phyloP scores from a whole-genome alignment of 805 yeast species.

The Spathaspora boniae region DNA sequence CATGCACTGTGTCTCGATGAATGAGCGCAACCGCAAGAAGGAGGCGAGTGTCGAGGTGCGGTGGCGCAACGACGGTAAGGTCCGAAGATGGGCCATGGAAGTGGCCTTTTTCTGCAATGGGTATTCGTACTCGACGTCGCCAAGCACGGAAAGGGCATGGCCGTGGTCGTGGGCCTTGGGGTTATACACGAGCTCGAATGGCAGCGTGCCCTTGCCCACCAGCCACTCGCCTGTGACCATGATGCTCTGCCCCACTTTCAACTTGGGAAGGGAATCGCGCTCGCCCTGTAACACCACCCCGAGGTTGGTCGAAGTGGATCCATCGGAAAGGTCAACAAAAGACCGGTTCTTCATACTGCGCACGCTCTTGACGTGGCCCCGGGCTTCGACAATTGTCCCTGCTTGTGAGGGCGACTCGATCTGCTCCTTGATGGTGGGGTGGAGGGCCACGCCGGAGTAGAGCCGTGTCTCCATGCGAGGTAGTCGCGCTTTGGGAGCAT shows the following conservation, averaged over 20 bases:
- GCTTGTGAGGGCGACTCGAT: slow-evolving; percentile 30
- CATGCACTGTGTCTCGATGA: slow-evolving; percentile 50
- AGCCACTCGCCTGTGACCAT: slow-evolving; percentile 30
- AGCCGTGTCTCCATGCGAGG: too few species aligned
- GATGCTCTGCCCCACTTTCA: slow-evolving; percentile 46
- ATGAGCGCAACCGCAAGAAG: slow-evolving; percentile 69
- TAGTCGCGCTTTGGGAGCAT: too few species aligned
- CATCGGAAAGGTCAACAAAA: slow-evolving; percentile 80
- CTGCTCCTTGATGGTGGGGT: slow-evolving; percentile 24
- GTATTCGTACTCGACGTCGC: slow-evolving; percentile 58
- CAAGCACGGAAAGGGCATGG: slow-evolving; percentile 46
- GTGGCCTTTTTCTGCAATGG: slow-evolving; percentile 84
- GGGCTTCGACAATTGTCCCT: slow-evolving; percentile 40
- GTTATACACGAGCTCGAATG: slow-evolving; percentile 27
- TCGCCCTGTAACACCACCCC: slow-evolving; percentile 43
- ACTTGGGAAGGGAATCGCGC: slow-evolving; percentile 23
- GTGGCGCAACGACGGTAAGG: slow-evolving; percentile 75
- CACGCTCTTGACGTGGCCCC: slow-evolving; percentile 68
- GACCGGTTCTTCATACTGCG: slow-evolving; percentile 72
- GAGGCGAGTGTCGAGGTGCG: slow-evolving; percentile 64
- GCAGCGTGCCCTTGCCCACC: slow-evolving; percentile 30
- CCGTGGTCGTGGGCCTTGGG: slow-evolving; percentile 25
- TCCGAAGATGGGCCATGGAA: slow-evolving; percentile 61
- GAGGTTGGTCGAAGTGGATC: slow-evolving; percentile 54
- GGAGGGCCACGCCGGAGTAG: too few species aligned